These are phyloP conservation scores for Friedmanniomyces endolithicus DNA, from an alignment of 495 filamentous ascomycete species.

Conservation along the genomic window DNA sequence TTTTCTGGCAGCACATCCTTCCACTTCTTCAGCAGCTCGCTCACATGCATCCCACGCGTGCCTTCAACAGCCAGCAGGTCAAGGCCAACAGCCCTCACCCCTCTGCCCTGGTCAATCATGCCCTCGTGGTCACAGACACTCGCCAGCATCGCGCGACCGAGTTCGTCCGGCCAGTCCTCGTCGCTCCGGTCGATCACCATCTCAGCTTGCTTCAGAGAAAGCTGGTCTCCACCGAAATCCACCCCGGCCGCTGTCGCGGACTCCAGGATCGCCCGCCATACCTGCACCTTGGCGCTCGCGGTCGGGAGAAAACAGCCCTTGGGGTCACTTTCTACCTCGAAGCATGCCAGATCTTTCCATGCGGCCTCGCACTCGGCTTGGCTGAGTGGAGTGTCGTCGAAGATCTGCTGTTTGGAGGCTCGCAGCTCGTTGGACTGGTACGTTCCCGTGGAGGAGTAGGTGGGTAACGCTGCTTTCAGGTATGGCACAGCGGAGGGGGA, in stretches of 20 bases:
- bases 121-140: constrained; percentile 11
- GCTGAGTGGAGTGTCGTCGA: constrained; percentile 30
- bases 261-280: constrained; percentile 26
- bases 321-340: constrained; percentile 24
- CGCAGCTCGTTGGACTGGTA: background rate
- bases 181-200: background rate
- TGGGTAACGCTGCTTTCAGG: constrained; percentile 23
- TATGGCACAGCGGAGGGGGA: constrained; percentile 17
- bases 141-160: constrained; percentile 33
- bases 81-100: constrained; percentile 39
- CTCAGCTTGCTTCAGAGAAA: constrained; percentile 19
- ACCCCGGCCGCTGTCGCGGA: constrained; percentile 19
- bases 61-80: background rate
- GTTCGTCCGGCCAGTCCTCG: constrained; percentile 28
- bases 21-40: constrained; percentile 42
- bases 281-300: constrained; percentile 17
- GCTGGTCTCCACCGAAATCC: constrained; percentile 29
- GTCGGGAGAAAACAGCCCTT: constrained; percentile 24
- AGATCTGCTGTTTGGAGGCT: constrained; percentile 21
- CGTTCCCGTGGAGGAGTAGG: constrained; percentile 14
- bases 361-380: constrained; percentile 27
- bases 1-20: constrained; percentile 45
- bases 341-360: constrained; percentile 30
- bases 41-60: constrained; percentile 27
- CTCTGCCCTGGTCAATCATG: constrained; percentile 26